A percentile compares a stretch with the other conserved stretches of the same genome.
These are phyloP conservation scores for Phytophthora syringae DNA, from an alignment of 352 stramenopile genomes.

Conservation along the genomic window DNA sequence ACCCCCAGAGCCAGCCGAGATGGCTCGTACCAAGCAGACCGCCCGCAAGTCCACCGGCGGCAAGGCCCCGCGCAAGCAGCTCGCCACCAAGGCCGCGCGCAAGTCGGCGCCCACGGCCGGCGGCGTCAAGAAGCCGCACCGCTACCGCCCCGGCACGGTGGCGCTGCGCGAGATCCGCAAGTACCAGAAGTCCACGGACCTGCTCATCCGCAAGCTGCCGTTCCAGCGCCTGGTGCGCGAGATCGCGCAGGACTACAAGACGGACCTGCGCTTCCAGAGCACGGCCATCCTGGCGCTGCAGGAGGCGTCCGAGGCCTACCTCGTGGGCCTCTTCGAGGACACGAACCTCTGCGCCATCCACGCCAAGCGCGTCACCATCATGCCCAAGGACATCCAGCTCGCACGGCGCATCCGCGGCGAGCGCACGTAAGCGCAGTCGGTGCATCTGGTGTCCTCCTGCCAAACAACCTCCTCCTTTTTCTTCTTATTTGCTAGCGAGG, in stretches of 20 bases:
- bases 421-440: conserved; percentile 62
- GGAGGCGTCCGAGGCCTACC: conserved; percentile 93
- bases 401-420: conserved; percentile 91
- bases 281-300: conserved; percentile 93
- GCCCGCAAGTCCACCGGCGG: too few relatives aligned
- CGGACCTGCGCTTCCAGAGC: conserved; percentile 95
- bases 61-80: conserved; percentile 95
- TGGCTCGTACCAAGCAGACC: conserved; percentile 97
- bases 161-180: conserved; percentile 97
- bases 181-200: conserved; percentile 96
- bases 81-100: conserved; percentile 92
- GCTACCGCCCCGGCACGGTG: too few relatives aligned
- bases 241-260: conserved; percentile 98
- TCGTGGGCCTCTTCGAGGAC: conserved; percentile 96
- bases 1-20: conserved; percentile 30
- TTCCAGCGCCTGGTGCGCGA: conserved; percentile 97
- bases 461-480: too few relatives aligned
- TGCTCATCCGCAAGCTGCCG: conserved; percentile 96
- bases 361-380: conserved; percentile 95
- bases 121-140: too few relatives aligned
- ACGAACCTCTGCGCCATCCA: too few relatives aligned
- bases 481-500: too few relatives aligned
- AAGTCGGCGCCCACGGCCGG: conserved; percentile 93
- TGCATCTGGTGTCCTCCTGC: too few relatives aligned
- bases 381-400: conserved; percentile 96